Percentiles rank a stretch among this genome's conserved stretches.
These are phyloP conservation scores for Rhizopogon vesiculosus DNA, from an alignment of 768 basidiomycete species.

Conservation along the genomic window DNA sequence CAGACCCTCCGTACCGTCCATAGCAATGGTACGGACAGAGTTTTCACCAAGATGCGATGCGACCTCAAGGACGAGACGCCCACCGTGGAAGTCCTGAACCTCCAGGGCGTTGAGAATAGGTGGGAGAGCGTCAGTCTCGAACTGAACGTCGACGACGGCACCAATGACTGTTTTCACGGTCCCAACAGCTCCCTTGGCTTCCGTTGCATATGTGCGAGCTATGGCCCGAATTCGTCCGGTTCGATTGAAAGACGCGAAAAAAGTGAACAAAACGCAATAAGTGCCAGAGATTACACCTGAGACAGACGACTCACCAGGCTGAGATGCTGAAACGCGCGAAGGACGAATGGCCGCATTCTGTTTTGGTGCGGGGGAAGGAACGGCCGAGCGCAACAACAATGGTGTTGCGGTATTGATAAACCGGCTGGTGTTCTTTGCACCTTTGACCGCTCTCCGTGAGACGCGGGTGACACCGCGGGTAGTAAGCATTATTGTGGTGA, in stretches of 20 bases:
- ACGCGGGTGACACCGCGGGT: conserved; percentile 84
- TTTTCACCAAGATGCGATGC: conserved; percentile 99
- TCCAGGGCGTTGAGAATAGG: conserved; percentile 99
- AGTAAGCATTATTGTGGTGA: conserved; percentile 68
- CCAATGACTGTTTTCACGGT: conserved; percentile 98
- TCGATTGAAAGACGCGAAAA: neutral
- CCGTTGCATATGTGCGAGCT: conserved; percentile 90
- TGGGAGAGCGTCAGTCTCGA: conserved; percentile 85
- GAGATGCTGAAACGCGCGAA: conserved; percentile 41
- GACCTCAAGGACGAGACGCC: conserved; percentile 98
- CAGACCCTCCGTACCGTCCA: conserved; percentile 99
- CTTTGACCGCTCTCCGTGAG: conserved; percentile 78
- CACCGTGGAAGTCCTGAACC: conserved; percentile 90
- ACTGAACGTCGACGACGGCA: conserved; percentile 99
- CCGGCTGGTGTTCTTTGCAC: conserved; percentile 69
- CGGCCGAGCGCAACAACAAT: conserved; percentile 47
- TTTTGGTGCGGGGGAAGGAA: conserved; percentile 39
- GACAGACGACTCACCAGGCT: conserved; percentile 43
- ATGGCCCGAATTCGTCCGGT: conserved; percentile 7
- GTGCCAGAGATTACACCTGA: neutral
- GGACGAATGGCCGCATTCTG: conserved; percentile 45
- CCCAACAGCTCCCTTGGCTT: conserved; percentile 70
- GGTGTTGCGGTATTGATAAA: conserved; percentile 77
- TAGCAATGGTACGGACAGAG: conserved; percentile 98
- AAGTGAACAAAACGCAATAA: conserved; percentile 3